Base-by-base conservation (phyloP, 31 red algal genomes). In the Odonthalia washingtoniensis region DNA sequence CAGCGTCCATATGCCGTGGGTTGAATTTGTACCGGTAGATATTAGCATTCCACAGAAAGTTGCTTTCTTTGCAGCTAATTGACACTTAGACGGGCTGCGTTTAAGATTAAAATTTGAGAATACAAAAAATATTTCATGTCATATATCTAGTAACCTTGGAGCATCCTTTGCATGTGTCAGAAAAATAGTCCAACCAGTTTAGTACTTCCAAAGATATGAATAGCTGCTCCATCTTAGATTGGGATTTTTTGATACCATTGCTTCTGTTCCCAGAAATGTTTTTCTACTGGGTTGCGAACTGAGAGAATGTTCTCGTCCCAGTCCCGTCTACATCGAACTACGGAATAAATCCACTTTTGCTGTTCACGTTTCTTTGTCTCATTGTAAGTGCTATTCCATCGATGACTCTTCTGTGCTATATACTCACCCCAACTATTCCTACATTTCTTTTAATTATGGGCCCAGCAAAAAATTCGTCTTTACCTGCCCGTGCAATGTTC, bases 131-230 rank as follows among this genome's bases (percentile, higher is more conserved):
- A 43, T 34, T 21, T 64, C 3, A 68, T 34, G 73, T 0, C 76
- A 73, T 26, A 14, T 77, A 17, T 77, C 72, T 2, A 87, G 52
- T 3, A 87, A 49, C 40, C 36, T 5, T 3, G 5, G 2, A 27
- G 24, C 21, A 52, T 18, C 37, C 39, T 9, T 63, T 31, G 80
- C 80, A 57, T 84, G 78, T 2, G 43, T 0, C 3, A 91, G 44
- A n/a, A 1, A 91, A 0, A 53, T 84, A 70, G 43, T 84, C 79
- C 5, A 84, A 0, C 0, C 40, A 91, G 3, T 68, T 75, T 4
- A 91, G 88, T 3, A 91, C 0, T 0, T 83, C 70, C 40, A 77
- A 46, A 42, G 46, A 0, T 1, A 2, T 46, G 44, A 84, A 84
- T 2, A 67, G 32, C 2, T 12, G 4, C 27, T 81, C 77, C 63